Percentiles rank a stretch among this genome's conserved stretches.
These are phyloP conservation scores for Wickerhamomyces silvicola DNA, from an alignment of 805 yeast genomes.

Conservation along the genomic window DNA sequence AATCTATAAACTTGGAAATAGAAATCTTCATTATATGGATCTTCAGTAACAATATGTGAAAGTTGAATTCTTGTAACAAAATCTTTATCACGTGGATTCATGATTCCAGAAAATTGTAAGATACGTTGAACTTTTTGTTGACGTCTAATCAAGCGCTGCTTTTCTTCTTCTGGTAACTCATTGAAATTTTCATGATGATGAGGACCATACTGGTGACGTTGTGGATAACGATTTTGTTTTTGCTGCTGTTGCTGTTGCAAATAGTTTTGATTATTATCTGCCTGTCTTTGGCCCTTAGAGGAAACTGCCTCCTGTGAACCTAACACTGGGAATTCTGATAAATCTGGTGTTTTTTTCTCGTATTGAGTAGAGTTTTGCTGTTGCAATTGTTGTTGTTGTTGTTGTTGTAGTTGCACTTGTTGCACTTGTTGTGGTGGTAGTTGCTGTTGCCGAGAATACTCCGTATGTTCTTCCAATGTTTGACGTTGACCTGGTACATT, in stretches of 20 bases:
- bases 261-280: slow-evolving; percentile 15
- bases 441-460: too few relatives aligned
- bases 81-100: slow-evolving; percentile 97
- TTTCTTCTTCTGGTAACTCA: slow-evolving; percentile 64
- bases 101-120: slow-evolving; percentile 80
- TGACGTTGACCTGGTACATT: not conserved
- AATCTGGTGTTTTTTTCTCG: slow-evolving; percentile 16
- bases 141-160: slow-evolving; percentile 57
- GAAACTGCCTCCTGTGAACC: slow-evolving; percentile 36
- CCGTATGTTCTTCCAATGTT: too few relatives aligned
- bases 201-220: slow-evolving; percentile 21
- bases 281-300: slow-evolving; percentile 12
- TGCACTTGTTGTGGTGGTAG: slow-evolving; percentile 8
- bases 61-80: slow-evolving; percentile 90
- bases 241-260: slow-evolving; percentile 17
- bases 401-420: slow-evolving; percentile 12
- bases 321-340: slow-evolving; percentile 50
- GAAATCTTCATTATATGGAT: slow-evolving; percentile 95
- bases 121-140: slow-evolving; percentile 72
- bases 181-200: slow-evolving; percentile 26
- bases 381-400: slow-evolving; percentile 8
- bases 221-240: slow-evolving; percentile 15
- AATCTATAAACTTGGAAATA: slow-evolving; percentile 89
- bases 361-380: slow-evolving; percentile 17
- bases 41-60: slow-evolving; percentile 93